phyloP scores from a whole-genome alignment of 306 rosid species.

The Ceratonia siliqua region DNA sequence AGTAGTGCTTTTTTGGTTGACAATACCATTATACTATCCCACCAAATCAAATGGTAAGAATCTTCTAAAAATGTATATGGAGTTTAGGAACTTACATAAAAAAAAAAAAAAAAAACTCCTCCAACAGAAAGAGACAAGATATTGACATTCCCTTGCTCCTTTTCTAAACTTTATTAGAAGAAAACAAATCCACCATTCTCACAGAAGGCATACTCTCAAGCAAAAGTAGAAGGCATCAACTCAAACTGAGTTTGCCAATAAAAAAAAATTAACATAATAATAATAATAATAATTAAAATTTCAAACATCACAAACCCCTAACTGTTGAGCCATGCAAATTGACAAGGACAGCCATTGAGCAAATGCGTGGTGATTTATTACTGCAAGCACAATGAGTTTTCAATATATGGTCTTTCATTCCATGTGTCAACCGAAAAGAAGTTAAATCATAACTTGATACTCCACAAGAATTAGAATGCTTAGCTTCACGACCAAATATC shows the following conservation, averaged over 20 bases:
- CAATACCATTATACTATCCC: slow-evolving; percentile 36
- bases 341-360: slow-evolving; percentile 34
- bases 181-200: too few species aligned
- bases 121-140: slow-evolving; percentile 50
- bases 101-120: slow-evolving; percentile 47
- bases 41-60: too few species aligned
- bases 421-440: slow-evolving; percentile 18
- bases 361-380: slow-evolving; percentile 24
- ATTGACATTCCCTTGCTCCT: slow-evolving; percentile 56
- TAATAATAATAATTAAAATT: slow-evolving; percentile 22
- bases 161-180: slow-evolving; percentile 35
- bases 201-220: slow-evolving; percentile 45
- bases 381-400: slow-evolving; percentile 20
- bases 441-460: too few species aligned
- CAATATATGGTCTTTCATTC: too few species aligned
- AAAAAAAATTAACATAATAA: slow-evolving; percentile 37
- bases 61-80: slow-evolving; percentile 43
- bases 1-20: slow-evolving; percentile 38
- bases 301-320: slow-evolving; percentile 28
- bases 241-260: slow-evolving; percentile 25
- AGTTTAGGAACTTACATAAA: slow-evolving; percentile 43
- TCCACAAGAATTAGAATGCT: too few species aligned
- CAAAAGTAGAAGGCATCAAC: slow-evolving; percentile 42
- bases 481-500: too few species aligned
- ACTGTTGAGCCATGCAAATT: too few species aligned